Base-by-base conservation (phyloP, 495 filamentous ascomycete genomes). In the Penicillium parvum region DNA sequence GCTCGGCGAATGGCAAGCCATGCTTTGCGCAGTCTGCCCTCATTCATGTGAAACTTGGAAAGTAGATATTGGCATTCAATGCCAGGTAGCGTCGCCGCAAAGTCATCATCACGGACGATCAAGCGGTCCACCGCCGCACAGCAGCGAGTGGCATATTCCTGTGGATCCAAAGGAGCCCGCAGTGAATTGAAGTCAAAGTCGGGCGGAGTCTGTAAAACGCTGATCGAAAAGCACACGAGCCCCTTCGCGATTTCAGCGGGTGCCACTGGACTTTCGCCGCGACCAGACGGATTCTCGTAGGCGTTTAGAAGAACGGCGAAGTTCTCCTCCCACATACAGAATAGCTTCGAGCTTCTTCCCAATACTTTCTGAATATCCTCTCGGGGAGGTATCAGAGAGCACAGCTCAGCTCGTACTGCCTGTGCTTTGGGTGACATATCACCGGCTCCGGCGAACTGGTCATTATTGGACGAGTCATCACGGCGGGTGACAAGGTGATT, bases 11-110 rank as follows among this genome's bases (percentile, higher is more conserved):
- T 59, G 9, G 53, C 42, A 6, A 78, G 56, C 77, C 77, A 81
- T 1, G 69, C 60, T 53, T 69, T 64, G 14, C 77, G 72, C 22
- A 74, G 63, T 12, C 68, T 69, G n/a, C 77, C 77, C 15, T 69
- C 62, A 33, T 75, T 71, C 18, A 66, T 40, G 39, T 75, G 66
- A 27, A 61, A 64, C 38, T 76, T 78, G 7, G 63, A 58, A 12
- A 67, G 56, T 4, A 81, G 47, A 30, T 70, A 44, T 26, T 75
- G 58, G 41, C 65, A 72, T 50, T 77, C 74, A 29, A 81, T 63
- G 5, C 73, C 74, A 22, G 77, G 70, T 0, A 78, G 45, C 0
- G 69, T 77, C 2, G 60, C 63, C 5, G 65, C 58, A 39, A 71
- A 63, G 28, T 74, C 70, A 42, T 77, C 76, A 40, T 78, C 72